Evolutionary conservation across 2,329 filamentous ascomycete genomes (phyloP).

Genomic region (Penicillium brevicompactum): DNA sequence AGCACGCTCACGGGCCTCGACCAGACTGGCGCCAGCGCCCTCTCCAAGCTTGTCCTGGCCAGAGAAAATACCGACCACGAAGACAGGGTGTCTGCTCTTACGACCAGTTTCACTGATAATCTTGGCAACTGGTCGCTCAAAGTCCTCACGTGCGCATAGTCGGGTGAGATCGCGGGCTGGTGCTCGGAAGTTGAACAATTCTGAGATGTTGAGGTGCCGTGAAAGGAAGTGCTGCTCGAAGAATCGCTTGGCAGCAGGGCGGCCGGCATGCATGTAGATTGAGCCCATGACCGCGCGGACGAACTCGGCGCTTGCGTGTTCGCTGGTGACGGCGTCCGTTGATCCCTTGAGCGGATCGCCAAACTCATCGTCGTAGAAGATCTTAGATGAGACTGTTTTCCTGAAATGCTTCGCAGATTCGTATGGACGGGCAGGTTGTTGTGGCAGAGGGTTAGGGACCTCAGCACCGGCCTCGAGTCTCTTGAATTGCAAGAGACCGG

Average conservation of each 20-base stretch:
- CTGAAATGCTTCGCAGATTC: slow-evolving; percentile 62
- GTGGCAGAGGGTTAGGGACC: slow-evolving; percentile 42
- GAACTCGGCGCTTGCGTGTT: slow-evolving; percentile 71
- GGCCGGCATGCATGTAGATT: slow-evolving; percentile 81
- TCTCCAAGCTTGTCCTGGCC: slow-evolving; percentile 90
- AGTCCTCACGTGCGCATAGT: slow-evolving; percentile 85
- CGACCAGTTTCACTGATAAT: slow-evolving; percentile 91
- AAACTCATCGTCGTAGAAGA: slow-evolving; percentile 83
- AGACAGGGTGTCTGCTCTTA: slow-evolving; percentile 81
- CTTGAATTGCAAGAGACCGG: slow-evolving; percentile 82
- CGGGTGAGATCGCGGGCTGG: slow-evolving; percentile 81
- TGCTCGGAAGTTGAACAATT: slow-evolving; percentile 79
- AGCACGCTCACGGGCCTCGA: slow-evolving; percentile 76
- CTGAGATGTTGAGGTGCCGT: slow-evolving; percentile 72
- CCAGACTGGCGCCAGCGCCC: slow-evolving; percentile 75
- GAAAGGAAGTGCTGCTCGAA: slow-evolving; percentile 81
- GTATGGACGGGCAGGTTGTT: slow-evolving; percentile 45
- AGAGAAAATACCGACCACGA: slow-evolving; percentile 90
- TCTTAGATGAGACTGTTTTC: slow-evolving; percentile 72
- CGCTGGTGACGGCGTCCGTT: slow-evolving; percentile 47
- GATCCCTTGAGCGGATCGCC: slow-evolving; percentile 60
- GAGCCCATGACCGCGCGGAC: slow-evolving; percentile 82
- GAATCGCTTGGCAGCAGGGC: slow-evolving; percentile 77
- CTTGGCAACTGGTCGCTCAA: slow-evolving; percentile 82
- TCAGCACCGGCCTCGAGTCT: slow-evolving; percentile 48